A percentile compares a stretch with the other conserved stretches of the same genome.
phyloP scores from a whole-genome alignment of 306 rosid genomes.

The Vicia faba region DNA sequence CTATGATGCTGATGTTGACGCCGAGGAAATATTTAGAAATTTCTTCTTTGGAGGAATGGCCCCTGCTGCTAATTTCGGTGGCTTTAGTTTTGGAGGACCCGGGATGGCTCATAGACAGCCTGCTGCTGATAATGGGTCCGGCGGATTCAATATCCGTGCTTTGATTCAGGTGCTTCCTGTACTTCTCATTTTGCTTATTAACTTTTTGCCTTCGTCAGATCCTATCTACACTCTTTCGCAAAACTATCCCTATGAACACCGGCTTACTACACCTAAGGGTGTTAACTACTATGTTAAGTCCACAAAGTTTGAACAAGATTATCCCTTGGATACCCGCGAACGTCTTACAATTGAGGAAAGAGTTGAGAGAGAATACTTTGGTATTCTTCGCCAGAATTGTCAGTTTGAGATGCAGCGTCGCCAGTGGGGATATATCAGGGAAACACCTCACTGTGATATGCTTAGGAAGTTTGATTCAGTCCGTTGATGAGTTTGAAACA shows the following conservation, averaged over 20 bases:
- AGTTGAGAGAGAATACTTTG: slow-evolving; percentile 78
- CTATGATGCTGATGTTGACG: slow-evolving; percentile 80
- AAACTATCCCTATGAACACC: slow-evolving; percentile 68
- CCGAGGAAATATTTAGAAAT: slow-evolving; percentile 87
- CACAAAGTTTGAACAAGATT: slow-evolving; percentile 65
- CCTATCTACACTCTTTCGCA: slow-evolving; percentile 65
- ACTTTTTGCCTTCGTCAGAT: slow-evolving; percentile 81
- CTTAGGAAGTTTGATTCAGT: slow-evolving; percentile 55
- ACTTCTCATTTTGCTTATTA: slow-evolving; percentile 62
- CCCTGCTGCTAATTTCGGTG: slow-evolving; percentile 66
- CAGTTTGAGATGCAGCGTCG: slow-evolving; percentile 82
- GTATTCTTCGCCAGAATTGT: slow-evolving; percentile 75
- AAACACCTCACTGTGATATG: slow-evolving; percentile 91
- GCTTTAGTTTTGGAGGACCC: slow-evolving; percentile 79
- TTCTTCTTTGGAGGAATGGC: slow-evolving; percentile 96
- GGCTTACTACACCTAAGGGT: slow-evolving; percentile 62
- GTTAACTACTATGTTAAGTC: slow-evolving; percentile 87
- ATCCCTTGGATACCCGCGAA: slow-evolving; percentile 49
- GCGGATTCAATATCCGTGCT: slow-evolving; percentile 62
- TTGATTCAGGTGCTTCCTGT: slow-evolving; percentile 78
- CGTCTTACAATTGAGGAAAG: slow-evolving; percentile 53
- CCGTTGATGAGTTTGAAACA: slow-evolving; percentile 41
- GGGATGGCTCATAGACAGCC: slow-evolving; percentile 66
- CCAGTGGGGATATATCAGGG: slow-evolving; percentile 89
- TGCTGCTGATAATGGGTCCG: slow-evolving; percentile 55